Conservation (phyloP, 768 basidiomycete species). For the Gymnopilus junonius region DNA sequence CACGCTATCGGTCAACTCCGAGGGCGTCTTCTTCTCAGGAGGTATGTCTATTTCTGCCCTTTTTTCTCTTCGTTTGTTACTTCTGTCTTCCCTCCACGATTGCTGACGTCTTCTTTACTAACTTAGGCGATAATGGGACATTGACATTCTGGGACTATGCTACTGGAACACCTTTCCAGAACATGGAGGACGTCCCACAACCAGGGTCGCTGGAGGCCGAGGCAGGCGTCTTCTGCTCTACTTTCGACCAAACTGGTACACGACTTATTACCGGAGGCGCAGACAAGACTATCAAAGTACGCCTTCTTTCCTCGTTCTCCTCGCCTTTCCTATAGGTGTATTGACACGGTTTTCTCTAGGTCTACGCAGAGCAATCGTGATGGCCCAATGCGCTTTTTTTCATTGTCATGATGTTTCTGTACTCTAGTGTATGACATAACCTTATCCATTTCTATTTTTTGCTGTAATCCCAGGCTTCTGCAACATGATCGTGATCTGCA, state of each 20-base stretch:
- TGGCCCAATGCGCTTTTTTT: neutral
- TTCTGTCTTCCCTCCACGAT: neutral
- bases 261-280: conserved; percentile 95
- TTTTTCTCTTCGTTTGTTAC: neutral
- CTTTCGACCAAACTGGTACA: conserved; percentile 95
- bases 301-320: conserved; percentile 25
- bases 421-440: conserved; percentile 14
- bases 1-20: conserved; percentile 89
- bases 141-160: conserved; percentile 94
- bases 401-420: neutral
- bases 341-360: conserved; percentile 24
- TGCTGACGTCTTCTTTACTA: conserved; percentile 9
- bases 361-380: conserved; percentile 76
- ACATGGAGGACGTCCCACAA: conserved; percentile 91
- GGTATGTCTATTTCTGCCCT: conserved; percentile 54
- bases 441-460: conserved; percentile 5
- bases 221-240: conserved; percentile 95
- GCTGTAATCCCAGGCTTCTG: neutral
- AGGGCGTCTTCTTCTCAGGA: conserved; percentile 97
- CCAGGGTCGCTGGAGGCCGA: conserved; percentile 99
- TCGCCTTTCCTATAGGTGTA: neutral
- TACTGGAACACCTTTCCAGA: conserved; percentile 94
- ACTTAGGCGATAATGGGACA: conserved; percentile 88
- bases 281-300: conserved; percentile 97
- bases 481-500: neutral